Evolutionary conservation across 768 basidiomycete species (phyloP).

Genomic region (Boletales sp.): DNA sequence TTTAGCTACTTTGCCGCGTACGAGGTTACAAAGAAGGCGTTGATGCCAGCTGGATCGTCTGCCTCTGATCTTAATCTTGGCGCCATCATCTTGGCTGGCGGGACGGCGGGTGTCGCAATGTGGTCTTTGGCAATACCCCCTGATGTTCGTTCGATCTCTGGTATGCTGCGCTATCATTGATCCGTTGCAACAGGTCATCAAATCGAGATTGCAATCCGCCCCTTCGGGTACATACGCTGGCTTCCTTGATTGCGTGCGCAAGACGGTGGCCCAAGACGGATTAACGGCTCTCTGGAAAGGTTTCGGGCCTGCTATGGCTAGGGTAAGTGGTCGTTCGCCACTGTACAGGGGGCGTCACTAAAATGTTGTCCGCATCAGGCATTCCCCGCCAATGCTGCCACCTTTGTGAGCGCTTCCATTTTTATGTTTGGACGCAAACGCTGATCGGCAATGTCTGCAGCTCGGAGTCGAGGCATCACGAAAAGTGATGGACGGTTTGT

Average conservation of each 20-base stretch:
- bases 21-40: conserved; percentile 83
- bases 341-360: not conserved
- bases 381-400: conserved; percentile 96
- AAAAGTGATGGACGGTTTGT: conserved; percentile 73
- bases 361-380: conserved; percentile 48
- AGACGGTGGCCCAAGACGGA: conserved; percentile 89
- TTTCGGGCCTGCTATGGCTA: conserved; percentile 94
- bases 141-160: conserved; percentile 57
- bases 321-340: conserved; percentile 44
- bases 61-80: conserved; percentile 79
- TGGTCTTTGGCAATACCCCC: conserved; percentile 97
- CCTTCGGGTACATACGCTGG: conserved; percentile 98
- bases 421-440: not conserved
- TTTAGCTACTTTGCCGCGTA: conserved; percentile 94
- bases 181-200: conserved; percentile 67
- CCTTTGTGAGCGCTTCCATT: conserved; percentile 60
- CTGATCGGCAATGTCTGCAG: conserved; percentile 35
- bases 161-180: conserved; percentile 3
- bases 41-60: conserved; percentile 81
- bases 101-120: conserved; percentile 95
- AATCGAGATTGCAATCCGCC: conserved; percentile 93
- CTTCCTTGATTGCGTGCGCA: conserved; percentile 86
- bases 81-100: conserved; percentile 88
- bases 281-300: conserved; percentile 91
- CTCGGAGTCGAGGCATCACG: conserved; percentile 91